phyloP scores from a whole-genome alignment of 2,329 filamentous ascomycete genomes.

The Chrysoporthe puriensis region DNA sequence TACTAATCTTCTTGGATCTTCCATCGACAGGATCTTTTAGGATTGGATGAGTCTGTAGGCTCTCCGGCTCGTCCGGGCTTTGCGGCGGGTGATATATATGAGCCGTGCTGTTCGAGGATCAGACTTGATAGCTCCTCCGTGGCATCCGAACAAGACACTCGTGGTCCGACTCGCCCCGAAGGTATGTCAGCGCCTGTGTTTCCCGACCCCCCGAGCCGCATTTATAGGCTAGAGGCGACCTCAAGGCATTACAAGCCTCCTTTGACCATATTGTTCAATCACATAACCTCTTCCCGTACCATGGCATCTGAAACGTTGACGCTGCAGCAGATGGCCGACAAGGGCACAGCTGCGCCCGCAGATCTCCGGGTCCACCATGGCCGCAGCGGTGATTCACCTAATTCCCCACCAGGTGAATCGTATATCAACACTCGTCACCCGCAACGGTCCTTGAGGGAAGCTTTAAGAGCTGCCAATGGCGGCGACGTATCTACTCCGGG shows the following conservation, averaged over 20 bases:
- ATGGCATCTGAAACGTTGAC: conserved; percentile 3
- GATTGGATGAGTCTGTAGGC: neutral
- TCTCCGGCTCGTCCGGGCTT: neutral
- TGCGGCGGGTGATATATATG: neutral
- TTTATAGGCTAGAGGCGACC: too few relatives aligned
- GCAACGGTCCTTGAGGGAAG: conserved; percentile 32
- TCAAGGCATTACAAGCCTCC: neutral
- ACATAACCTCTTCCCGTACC: neutral
- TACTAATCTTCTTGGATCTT: neutral
- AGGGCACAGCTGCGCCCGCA: conserved; percentile 17
- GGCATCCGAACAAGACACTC: neutral
- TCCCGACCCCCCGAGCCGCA: neutral
- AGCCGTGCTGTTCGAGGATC: neutral
- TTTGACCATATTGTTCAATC: neutral
- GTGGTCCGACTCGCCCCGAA: neutral
- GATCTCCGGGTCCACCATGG: conserved; percentile 1
- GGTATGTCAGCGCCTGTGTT: neutral
- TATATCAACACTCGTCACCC: conserved; percentile 13
- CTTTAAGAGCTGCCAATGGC: conserved; percentile 25
- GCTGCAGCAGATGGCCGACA: conserved; percentile 22
- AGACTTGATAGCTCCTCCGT: neutral
- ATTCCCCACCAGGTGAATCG: conserved; percentile 2
- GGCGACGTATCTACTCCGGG: conserved; percentile 34
- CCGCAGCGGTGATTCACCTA: neutral
- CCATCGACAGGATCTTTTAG: neutral